A percentile compares a stretch with the other conserved stretches of the same genome.
These are phyloP conservation scores for Haematococcus lacustris DNA, from an alignment of 139 green algal genomes.

Conservation along the genomic window DNA sequence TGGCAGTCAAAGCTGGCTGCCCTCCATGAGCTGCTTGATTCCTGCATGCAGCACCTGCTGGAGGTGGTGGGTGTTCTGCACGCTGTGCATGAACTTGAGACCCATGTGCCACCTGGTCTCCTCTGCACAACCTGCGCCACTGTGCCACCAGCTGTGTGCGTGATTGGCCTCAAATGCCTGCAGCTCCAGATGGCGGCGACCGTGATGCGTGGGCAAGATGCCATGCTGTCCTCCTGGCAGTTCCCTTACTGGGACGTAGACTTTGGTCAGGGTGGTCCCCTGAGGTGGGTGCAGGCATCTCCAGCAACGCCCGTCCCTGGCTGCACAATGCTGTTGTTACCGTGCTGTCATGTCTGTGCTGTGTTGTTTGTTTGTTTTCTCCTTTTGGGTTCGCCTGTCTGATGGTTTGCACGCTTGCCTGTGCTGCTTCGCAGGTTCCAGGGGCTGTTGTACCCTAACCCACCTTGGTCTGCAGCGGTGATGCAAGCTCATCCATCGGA, in stretches of 20 bases:
- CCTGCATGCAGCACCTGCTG: too few species aligned
- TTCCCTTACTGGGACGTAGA: slow-evolving; percentile 33
- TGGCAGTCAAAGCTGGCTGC: background rate
- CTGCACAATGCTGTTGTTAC: background rate
- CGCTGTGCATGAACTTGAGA: background rate
- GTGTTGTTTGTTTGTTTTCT: background rate
- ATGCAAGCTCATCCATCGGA: slow-evolving; percentile 20
- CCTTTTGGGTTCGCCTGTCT: too few species aligned
- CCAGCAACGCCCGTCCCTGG: background rate
- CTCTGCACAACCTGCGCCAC: background rate
- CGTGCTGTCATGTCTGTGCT: background rate
- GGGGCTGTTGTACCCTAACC: slow-evolving; percentile 14
- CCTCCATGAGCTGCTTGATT: too few species aligned
- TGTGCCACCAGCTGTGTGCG: background rate
- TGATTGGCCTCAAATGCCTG: background rate
- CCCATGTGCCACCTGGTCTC: background rate
- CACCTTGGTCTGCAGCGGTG: slow-evolving; percentile 27
- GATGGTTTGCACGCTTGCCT: too few species aligned
- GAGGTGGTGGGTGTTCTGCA: background rate
- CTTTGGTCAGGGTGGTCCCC: slow-evolving; percentile 15
- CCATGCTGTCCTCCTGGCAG: slow-evolving; percentile 29
- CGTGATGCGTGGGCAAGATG: slow-evolving; percentile 16
- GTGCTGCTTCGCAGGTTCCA: slow-evolving; percentile 9
- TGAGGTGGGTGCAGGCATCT: slow-evolving; percentile 6
- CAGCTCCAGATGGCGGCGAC: background rate